Conservation (phyloP, 805 yeast genomes). For the Suhomyces sp. region DNA sequence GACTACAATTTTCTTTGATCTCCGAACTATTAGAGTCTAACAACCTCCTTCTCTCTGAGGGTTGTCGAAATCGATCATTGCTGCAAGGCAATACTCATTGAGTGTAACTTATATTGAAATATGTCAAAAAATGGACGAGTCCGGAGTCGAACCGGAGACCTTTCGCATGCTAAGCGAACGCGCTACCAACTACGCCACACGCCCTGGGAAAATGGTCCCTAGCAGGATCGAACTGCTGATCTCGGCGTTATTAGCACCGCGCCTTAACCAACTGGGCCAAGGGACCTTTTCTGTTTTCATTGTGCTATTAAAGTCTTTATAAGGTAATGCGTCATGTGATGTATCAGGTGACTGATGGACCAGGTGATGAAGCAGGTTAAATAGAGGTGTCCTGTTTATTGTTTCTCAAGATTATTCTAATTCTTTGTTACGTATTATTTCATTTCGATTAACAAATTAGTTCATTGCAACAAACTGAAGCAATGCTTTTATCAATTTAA, state of each 20-base stretch:
- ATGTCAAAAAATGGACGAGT: constrained; percentile 50
- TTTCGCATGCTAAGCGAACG: constrained; percentile 78
- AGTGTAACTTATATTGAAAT: no score
- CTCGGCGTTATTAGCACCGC: constrained; percentile 56
- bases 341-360: no score
- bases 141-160: constrained; percentile 79
- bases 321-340: no score
- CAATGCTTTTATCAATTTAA: not conserved
- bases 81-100: no score
- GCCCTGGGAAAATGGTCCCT: constrained; percentile 43
- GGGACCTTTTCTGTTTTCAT: constrained; percentile 33
- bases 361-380: no score
- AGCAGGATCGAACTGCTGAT: constrained; percentile 48
- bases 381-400: no score
- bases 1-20: constrained; percentile 5
- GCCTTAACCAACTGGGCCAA: constrained; percentile 62
- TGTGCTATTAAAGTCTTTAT: not conserved
- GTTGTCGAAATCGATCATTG: no score
- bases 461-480: no score
- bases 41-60: no score
- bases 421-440: not conserved
- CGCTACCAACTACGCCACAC: constrained; percentile 85
- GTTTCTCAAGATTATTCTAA: not conserved
- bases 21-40: no score
- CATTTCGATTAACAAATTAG: not conserved